phyloP scores from a whole-genome alignment of 768 basidiomycete genomes.

The Cystobasidium ongulense region DNA sequence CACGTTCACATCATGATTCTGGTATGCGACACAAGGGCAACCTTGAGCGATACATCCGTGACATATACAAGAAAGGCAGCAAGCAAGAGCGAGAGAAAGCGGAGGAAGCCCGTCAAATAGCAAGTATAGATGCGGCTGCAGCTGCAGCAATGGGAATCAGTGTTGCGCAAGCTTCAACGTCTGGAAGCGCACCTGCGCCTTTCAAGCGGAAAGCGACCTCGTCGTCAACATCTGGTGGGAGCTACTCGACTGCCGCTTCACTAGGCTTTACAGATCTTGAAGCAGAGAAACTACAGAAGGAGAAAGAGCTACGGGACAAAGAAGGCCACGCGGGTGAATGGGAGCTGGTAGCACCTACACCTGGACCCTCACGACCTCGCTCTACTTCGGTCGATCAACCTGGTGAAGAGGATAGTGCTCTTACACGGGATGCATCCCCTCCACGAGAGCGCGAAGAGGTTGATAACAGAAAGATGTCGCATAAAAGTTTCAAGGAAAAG shows the following conservation, averaged over 20 bases:
- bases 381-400: constrained; percentile 37
- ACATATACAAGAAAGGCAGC: constrained; percentile 81
- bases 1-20: constrained; percentile 80
- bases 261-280: constrained; percentile 75
- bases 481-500: constrained; percentile 4
- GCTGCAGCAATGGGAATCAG: background rate
- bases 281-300: constrained; percentile 57
- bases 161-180: constrained; percentile 34
- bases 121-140: constrained; percentile 65
- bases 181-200: constrained; percentile 10
- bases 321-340: constrained; percentile 72
- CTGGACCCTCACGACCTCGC: constrained; percentile 40
- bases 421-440: constrained; percentile 42
- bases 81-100: constrained; percentile 45
- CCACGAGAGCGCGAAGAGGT: constrained; percentile 49
- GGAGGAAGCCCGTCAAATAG: constrained; percentile 78
- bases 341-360: constrained; percentile 55
- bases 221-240: constrained; percentile 38
- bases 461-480: constrained; percentile 36
- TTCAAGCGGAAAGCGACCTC: constrained; percentile 45
- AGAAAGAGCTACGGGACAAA: constrained; percentile 55
- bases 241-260: constrained; percentile 74
- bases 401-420: constrained; percentile 51
- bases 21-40: constrained; percentile 91
- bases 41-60: constrained; percentile 79